Evolutionary conservation across 192 early-diverging fungal genomes (phyloP), one percentile per base, ranked within the genome.

Genomic region (Coemansia sp.): DNA sequence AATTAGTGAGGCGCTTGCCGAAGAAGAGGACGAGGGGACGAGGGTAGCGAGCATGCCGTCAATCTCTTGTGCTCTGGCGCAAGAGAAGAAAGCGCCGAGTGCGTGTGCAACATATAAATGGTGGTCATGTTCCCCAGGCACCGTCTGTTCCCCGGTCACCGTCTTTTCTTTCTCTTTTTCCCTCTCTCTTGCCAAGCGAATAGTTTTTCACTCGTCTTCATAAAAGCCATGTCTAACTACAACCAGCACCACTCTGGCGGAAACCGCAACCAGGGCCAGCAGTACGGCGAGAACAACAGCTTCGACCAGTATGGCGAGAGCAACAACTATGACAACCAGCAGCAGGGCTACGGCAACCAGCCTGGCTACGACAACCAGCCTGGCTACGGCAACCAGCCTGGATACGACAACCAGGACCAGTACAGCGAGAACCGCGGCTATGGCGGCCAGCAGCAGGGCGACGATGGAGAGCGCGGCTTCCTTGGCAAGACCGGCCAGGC

Each of bases 141-240:
- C 9, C 55, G 14, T 35, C 55, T 57, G 55, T 57, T 20, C 13
- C 13, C 2, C 31, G 33, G 25, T 55, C 36, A 38, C 13, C 38
- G 38, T 14, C 36, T 33, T 20, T 33, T 3, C 12, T 60, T 38
- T 25, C 23, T 60, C 23, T n/a, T 9, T 60, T 26, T 26, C 26
- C 52, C 26, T 55, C 25, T 23, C n/a, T 14, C 18, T 60, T 18
- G 25, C 33, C 48, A 52, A 52, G 48, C 25, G 43, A 47, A 52
- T 26, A 26, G 1, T 2, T 13, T 26, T 26, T 10, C 13, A 52
- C 23, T 14, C 33, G 33, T 60, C 23, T 20, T 39, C 34, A 11
- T n/a, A 28, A 21, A 36, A 59, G 12, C 34, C 59, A 60, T 60
- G 59, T 60, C 59, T 8, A 39, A 60, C 59, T 60, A 60, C 59